Base-by-base conservation (phyloP, 2,329 filamentous ascomycete genomes). In the Scorias spongiosa region DNA sequence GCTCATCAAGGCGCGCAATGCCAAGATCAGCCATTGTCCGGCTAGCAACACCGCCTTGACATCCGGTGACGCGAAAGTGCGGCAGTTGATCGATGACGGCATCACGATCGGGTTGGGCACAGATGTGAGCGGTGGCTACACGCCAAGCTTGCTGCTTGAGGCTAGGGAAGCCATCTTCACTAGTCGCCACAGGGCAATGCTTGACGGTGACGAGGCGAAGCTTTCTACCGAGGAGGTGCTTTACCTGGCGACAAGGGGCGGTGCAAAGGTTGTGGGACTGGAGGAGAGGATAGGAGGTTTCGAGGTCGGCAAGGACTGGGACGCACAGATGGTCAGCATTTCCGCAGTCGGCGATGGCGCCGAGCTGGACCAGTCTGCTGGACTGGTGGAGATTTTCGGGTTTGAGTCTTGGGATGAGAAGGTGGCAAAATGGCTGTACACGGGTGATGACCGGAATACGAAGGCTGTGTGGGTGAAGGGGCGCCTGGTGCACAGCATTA, bases 351-450 rank as follows among this genome's bases (percentile, higher is more conserved):
- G 41, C 2, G 59, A 57, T 2, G 46, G 49, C 2, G 52, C 51
- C 11, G 61, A 57, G 1, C 64, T 65, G 1, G 62, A 66, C 0
- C 54, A 54, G 15, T 44, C 39, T 8, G 51, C 47, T 6, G 79
- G 81, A 0, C 78, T 80, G 40, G 85, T 95, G 0, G 87, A 95
- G 62, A 62, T 95, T 0, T 98, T 95, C 67, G 88, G 87, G 1
- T 86, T 81, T 75, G 89, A 96, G 71, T 75, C 58, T n/a, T 93
- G 84, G 85, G 76, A 81, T 34, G 85, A 96, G 56, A 76, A 70
- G 56, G 66, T 96, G 10, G 84, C 85, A 42, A 98, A 98, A 69
- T 98, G 91, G 91, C 69, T 96, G 48, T 98, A 84, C 65, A 83
- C 77, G 51, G 91, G 91, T 0, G 88, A 96, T 67, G 91, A 96